Evolutionary conservation across 805 yeast species (phyloP).

Genomic region (Candida ficus): DNA sequence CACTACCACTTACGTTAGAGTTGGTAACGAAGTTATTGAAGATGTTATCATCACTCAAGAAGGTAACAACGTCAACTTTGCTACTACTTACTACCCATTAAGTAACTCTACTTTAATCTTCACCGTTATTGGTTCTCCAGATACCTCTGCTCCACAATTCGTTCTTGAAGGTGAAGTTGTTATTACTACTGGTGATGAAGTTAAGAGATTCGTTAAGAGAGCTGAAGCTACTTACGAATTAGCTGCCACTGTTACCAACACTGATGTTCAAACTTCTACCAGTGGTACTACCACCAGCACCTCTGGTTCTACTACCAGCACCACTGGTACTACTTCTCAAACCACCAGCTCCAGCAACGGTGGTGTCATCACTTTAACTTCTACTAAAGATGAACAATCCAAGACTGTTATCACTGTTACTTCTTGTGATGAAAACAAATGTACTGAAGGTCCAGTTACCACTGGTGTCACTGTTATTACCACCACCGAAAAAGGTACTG

Average conservation of each 20-base stretch:
- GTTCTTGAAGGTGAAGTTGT: background rate
- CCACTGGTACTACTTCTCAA: background rate
- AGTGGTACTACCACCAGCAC: background rate
- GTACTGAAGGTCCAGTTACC: background rate
- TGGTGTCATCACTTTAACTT: background rate
- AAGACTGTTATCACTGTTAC: background rate
- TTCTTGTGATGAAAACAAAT: background rate
- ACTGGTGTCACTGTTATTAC: background rate
- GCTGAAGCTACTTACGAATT: background rate
- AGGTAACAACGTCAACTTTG: background rate
- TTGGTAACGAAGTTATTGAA: background rate
- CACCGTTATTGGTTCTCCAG: background rate
- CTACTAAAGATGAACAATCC: background rate
- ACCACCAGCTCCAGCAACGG: background rate
- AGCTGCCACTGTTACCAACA: background rate
- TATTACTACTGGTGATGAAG: background rate
- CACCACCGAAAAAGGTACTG: background rate
- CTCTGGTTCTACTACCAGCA: background rate
- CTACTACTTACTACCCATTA: background rate
- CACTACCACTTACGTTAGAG: background rate
- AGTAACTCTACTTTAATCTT: background rate
- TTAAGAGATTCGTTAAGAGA: background rate
- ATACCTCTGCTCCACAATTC: background rate
- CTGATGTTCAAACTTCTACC: too few relatives aligned
- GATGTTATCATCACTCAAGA: background rate